These are phyloP conservation scores for Albugo laibachii DNA, from an alignment of 352 stramenopile genomes.

Conservation along the genomic window DNA sequence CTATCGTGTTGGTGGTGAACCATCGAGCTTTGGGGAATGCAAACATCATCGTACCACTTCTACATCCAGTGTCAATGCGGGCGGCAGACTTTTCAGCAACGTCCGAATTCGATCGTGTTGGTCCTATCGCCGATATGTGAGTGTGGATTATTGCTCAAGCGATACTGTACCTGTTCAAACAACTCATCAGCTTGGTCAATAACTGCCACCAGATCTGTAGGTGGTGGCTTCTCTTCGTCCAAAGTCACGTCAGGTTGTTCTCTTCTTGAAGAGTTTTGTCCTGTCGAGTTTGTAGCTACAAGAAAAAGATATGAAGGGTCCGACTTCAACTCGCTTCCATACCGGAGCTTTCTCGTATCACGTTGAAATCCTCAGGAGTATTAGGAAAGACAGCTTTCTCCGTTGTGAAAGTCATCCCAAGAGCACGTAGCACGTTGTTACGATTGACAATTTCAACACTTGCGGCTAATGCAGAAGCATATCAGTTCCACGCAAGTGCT, in stretches of 20 bases:
- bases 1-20: conserved; percentile 6
- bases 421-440: conserved; percentile 10
- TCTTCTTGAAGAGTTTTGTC: no score
- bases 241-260: no score
- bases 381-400: conserved; percentile 37
- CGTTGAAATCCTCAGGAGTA: conserved; percentile 30
- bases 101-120: background rate
- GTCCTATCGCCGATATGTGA: background rate
- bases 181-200: conserved; percentile 22
- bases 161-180: conserved; percentile 24
- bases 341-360: conserved; percentile 5
- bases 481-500: background rate
- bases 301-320: no score
- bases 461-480: conserved; percentile 12
- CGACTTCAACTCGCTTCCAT: no score
- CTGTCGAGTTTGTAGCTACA: no score
- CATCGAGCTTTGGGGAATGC: background rate
- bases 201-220: conserved; percentile 12
- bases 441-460: conserved; percentile 26
- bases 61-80: background rate
- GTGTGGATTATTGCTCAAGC: conserved; percentile 10
- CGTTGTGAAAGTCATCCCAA: conserved; percentile 11
- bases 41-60: background rate
- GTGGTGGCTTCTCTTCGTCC: conserved; percentile 18
- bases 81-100: background rate